Evolutionary conservation across 768 basidiomycete species (phyloP).

Genomic region (Plicaturopsis crispa): DNA sequence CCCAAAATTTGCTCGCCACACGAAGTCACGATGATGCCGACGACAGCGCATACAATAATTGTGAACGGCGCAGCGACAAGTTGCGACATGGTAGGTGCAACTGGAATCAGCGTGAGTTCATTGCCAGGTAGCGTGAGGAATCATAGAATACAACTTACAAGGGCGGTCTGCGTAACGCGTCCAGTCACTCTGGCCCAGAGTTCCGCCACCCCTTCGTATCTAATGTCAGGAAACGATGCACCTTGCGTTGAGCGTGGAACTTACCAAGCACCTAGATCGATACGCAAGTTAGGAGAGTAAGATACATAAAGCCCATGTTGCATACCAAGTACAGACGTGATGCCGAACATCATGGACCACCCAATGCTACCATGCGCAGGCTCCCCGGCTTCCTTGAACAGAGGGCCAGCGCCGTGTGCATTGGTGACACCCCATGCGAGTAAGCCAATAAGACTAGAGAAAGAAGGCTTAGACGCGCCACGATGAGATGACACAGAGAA

Average conservation of each 20-base stretch:
- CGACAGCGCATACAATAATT: constrained; percentile 10
- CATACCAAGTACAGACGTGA: constrained; percentile 12
- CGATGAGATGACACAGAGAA: constrained; percentile 1
- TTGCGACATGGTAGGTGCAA: constrained; percentile 12
- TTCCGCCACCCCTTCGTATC: no score
- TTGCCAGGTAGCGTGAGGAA: no score
- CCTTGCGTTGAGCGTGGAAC: background rate
- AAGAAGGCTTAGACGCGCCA: background rate
- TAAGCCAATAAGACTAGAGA: constrained; percentile 11
- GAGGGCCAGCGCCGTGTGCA: constrained; percentile 8
- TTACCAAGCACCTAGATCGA: constrained; percentile 10
- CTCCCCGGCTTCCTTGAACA: constrained; percentile 7
- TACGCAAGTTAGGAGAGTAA: constrained; percentile 10
- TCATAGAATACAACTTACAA: no score
- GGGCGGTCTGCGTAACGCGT: constrained; percentile 10
- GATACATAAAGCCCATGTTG: constrained; percentile 9
- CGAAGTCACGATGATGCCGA: constrained; percentile 6
- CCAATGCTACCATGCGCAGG: constrained; percentile 10
- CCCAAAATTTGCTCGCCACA: constrained; percentile 11
- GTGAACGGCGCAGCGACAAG: constrained; percentile 11
- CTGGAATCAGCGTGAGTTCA: no score
- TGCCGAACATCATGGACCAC: constrained; percentile 13
- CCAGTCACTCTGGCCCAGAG: constrained; percentile 11
- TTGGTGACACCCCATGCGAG: constrained; percentile 12
- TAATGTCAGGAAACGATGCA: background rate